phyloP scores from a whole-genome alignment of 202 grass and related monocot genomes.

The Setaria viridis region DNA sequence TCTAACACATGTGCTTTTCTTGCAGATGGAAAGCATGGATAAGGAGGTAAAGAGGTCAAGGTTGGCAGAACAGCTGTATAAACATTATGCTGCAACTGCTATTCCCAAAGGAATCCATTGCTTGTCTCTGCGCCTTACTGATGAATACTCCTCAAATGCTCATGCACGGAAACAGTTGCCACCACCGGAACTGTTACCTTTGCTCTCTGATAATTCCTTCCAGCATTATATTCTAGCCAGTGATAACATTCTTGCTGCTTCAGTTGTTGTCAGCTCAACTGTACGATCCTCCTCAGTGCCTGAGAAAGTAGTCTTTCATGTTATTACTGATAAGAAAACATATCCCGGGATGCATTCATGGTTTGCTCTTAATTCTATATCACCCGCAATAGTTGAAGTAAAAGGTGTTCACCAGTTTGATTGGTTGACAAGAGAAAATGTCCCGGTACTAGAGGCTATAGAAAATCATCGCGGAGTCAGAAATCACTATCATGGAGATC shows the following conservation, averaged over 20 bases:
- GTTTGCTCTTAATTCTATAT: constrained; percentile 96
- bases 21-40: constrained; percentile 97
- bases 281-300: constrained; percentile 68
- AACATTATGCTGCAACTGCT: constrained; percentile 91
- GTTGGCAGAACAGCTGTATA: constrained; percentile 88
- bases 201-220: constrained; percentile 89
- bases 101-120: constrained; percentile 98
- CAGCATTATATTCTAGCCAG: constrained; percentile 91
- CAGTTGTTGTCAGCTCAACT: constrained; percentile 89
- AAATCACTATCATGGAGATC: constrained; percentile 95
- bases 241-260: constrained; percentile 97
- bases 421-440: constrained; percentile 97
- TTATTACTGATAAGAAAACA: constrained; percentile 99
- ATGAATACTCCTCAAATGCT: constrained; percentile 99
- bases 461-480: constrained; percentile 82
- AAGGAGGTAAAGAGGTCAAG: constrained; percentile 83
- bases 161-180: constrained; percentile 95
- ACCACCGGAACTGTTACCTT: constrained; percentile 88
- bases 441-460: constrained; percentile 95
- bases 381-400: constrained; percentile 92
- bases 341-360: constrained; percentile 99
- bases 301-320: constrained; percentile 88
- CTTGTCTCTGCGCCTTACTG: constrained; percentile 94
- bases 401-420: constrained; percentile 98
- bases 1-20: constrained; percentile 34